Conservation (phyloP, 345 rosid species). For the Melaleuca quinquenervia region DNA sequence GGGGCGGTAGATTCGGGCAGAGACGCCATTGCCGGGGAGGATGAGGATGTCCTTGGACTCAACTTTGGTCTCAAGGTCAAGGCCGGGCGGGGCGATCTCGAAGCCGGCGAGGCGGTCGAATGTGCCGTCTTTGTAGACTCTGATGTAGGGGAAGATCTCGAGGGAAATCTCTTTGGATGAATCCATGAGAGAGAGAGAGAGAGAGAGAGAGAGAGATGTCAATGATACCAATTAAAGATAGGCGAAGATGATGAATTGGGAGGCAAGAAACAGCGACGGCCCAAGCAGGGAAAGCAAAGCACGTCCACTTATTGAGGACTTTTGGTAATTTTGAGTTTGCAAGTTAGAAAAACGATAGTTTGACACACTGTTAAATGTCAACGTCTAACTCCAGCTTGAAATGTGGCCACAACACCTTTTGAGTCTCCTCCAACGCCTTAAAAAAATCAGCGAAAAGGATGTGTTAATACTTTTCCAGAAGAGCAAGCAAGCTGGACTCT, state of each 20-base stretch:
- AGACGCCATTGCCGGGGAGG: conserved; percentile 29
- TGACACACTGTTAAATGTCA: not conserved
- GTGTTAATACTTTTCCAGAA: not conserved
- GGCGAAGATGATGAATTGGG: not conserved
- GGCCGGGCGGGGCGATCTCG: conserved; percentile 41
- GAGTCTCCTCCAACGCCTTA: not conserved
- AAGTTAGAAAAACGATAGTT: not conserved
- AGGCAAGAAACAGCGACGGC: not conserved
- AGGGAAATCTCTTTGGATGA: conserved; percentile 23
- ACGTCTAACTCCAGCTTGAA: not conserved
- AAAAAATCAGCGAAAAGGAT: not conserved
- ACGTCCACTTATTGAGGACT: not conserved
- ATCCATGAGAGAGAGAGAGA: conserved; percentile 12
- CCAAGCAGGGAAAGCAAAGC: not conserved
- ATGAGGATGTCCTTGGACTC: conserved; percentile 56
- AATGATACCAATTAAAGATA: not conserved
- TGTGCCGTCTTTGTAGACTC: conserved; percentile 47
- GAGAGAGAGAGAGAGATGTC: not conserved
- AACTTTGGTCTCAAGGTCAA: conserved; percentile 41
- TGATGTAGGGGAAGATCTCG: conserved; percentile 47
- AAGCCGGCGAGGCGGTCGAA: conserved; percentile 53
- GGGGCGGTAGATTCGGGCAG: conserved; percentile 60
- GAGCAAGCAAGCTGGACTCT: not conserved
- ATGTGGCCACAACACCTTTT: not conserved
- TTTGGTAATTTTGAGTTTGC: not conserved